phyloP scores from a whole-genome alignment of 331 rosid species.

The Phaseolus coccineus region DNA sequence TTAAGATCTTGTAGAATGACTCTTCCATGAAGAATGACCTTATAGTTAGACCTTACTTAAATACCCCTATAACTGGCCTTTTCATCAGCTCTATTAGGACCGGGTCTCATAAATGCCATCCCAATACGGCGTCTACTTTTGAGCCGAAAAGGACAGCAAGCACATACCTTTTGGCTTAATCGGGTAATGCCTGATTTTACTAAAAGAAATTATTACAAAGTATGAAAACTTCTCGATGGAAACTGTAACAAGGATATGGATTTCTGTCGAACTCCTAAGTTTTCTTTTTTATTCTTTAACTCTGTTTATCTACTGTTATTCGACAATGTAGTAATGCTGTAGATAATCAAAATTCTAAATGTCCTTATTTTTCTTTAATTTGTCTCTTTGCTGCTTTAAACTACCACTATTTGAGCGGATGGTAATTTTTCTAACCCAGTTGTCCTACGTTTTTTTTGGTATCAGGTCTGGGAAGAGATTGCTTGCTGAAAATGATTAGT shows the following conservation, averaged over 20 bases:
- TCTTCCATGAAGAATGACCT: too few relatives aligned
- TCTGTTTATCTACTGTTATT: neutral
- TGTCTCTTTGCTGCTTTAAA: neutral
- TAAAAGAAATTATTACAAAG: neutral
- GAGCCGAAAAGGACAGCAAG: too few relatives aligned
- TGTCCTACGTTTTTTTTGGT: neutral
- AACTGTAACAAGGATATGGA: neutral
- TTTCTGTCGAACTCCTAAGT: neutral
- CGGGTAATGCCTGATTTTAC: neutral
- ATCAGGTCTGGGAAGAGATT: conserved; percentile 38
- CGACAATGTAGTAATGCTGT: neutral
- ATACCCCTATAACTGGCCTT: neutral
- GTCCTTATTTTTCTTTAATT: neutral
- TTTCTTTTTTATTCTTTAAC: neutral
- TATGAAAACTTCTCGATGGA: neutral
- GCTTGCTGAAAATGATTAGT: conserved; percentile 38
- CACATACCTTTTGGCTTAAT: neutral
- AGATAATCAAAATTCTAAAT: neutral
- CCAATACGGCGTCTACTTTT: neutral
- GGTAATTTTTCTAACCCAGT: conserved; percentile 12
- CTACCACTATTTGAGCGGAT: neutral
- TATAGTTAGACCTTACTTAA: conserved; percentile 1
- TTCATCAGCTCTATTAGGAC: neutral
- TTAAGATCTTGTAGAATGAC: too few relatives aligned
- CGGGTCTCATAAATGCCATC: neutral